Percentiles rank a stretch among this genome's conserved stretches.
Evolutionary conservation across 768 basidiomycete genomes (phyloP).

Genomic region (Serendipita sp.): DNA sequence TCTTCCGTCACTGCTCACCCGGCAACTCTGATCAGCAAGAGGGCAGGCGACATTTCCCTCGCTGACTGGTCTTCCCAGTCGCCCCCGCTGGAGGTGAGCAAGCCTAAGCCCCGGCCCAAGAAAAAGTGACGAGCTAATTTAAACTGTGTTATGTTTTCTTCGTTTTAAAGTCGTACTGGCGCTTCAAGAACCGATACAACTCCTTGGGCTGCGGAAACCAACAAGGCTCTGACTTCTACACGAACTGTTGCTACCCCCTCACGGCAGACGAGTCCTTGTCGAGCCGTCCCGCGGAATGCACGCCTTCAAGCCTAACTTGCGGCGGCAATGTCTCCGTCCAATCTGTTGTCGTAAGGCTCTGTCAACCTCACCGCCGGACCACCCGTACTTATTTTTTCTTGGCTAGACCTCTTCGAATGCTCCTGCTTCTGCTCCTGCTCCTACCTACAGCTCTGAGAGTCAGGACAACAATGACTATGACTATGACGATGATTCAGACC

Average conservation of each 20-base stretch:
- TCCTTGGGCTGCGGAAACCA: not conserved
- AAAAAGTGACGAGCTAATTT: not conserved
- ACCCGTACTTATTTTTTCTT: not conserved
- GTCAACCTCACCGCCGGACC: not conserved
- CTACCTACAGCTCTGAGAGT: not conserved
- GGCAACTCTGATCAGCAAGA: not conserved
- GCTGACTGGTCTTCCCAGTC: not conserved
- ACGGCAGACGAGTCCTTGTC: not conserved
- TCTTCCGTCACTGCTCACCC: not conserved
- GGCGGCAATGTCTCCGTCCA: not conserved
- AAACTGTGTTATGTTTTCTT: not conserved
- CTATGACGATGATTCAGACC: not conserved
- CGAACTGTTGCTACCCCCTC: not conserved
- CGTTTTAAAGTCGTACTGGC: not conserved
- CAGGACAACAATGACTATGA: not conserved
- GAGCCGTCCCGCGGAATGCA: not conserved
- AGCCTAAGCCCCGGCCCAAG: not conserved
- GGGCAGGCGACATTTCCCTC: not conserved
- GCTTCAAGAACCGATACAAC: not conserved
- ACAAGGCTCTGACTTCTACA: not conserved
- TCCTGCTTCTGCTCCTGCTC: not conserved
- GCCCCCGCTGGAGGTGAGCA: not conserved
- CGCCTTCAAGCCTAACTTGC: not conserved
- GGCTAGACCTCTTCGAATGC: not conserved
- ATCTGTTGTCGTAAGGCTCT: not conserved